A percentile compares a stretch with the other conserved stretches of the same genome.
Evolutionary conservation across 805 yeast species (phyloP).

Genomic region (Metschnikowia colocasiae): DNA sequence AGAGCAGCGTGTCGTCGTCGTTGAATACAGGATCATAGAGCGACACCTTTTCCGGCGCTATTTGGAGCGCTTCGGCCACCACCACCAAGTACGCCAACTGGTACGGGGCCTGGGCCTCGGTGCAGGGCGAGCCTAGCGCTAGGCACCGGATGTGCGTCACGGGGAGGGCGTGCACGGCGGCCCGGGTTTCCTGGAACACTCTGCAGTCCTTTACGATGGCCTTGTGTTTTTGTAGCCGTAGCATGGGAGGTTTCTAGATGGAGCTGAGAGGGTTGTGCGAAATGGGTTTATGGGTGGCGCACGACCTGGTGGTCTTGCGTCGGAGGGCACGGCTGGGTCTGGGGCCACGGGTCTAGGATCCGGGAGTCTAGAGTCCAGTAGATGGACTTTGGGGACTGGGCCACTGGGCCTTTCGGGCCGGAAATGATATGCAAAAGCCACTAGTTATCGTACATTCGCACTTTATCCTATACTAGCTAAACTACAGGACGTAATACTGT

Average conservation of each 20-base stretch:
- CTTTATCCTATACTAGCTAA: too few relatives aligned
- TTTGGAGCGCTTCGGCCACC: slow-evolving; percentile 25
- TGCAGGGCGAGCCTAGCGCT: slow-evolving; percentile 67
- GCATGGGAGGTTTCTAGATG: too few relatives aligned
- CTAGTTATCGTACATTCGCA: too few relatives aligned
- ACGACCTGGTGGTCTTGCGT: background rate
- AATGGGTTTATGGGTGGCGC: background rate
- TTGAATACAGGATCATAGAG: slow-evolving; percentile 66
- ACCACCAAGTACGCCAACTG: slow-evolving; percentile 61
- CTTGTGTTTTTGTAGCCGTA: background rate
- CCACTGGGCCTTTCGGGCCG: too few relatives aligned
- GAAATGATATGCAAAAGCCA: too few relatives aligned
- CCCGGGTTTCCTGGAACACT: background rate
- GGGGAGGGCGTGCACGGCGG: background rate
- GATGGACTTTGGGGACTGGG: too few relatives aligned
- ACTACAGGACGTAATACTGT: too few relatives aligned
- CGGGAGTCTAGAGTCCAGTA: too few relatives aligned
- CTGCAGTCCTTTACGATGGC: background rate
- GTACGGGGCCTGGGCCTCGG: slow-evolving; percentile 56
- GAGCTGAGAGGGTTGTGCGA: too few relatives aligned
- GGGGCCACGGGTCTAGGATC: too few relatives aligned
- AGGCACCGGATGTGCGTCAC: slow-evolving; percentile 51
- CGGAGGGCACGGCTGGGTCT: too few relatives aligned
- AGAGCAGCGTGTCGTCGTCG: slow-evolving; percentile 38
- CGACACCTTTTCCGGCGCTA: slow-evolving; percentile 29